Conservation (phyloP, 108 stramenopile genomes). For the Skeletonema costatum region DNA sequence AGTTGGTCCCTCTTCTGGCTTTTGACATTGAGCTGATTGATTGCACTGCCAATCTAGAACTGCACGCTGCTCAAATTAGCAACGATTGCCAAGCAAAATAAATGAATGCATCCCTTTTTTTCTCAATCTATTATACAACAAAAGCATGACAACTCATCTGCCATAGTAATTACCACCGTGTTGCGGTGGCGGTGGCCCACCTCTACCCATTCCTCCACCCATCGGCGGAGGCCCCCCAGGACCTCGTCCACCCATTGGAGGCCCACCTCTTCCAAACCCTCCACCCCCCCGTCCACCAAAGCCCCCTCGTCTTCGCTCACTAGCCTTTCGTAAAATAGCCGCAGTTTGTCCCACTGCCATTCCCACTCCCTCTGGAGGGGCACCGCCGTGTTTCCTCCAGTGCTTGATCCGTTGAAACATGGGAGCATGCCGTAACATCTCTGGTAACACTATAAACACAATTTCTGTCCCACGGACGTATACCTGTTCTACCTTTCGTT, state of each 20-base stretch:
- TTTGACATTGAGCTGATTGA: neutral
- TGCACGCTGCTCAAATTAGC: neutral
- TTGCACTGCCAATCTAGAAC: neutral
- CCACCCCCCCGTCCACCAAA: conserved; percentile 61
- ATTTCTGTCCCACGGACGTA: conserved; percentile 84
- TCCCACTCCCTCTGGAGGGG: conserved; percentile 89
- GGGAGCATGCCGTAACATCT: conserved; percentile 88
- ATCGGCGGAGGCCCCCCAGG: conserved; percentile 34
- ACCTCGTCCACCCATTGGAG: conserved; percentile 44
- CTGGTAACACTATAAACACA: conserved; percentile 85
- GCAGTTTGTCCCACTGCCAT: conserved; percentile 90
- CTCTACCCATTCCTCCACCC: conserved; percentile 31
- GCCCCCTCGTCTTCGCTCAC: conserved; percentile 72
- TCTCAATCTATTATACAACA: neutral
- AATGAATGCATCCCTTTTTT: neutral
- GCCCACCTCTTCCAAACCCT: conserved; percentile 59
- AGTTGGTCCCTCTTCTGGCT: neutral
- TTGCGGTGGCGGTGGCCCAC: neutral
- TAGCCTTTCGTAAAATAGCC: conserved; percentile 86
- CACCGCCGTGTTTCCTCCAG: conserved; percentile 91
- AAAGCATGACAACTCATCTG: conserved; percentile 6
- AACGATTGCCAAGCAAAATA: neutral
- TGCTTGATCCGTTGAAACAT: conserved; percentile 91
- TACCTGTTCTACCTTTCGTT: conserved; percentile 77
- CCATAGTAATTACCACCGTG: conserved; percentile 26